Conservation (phyloP, 2,329 filamentous ascomycete genomes). For the Mycosphaerella arachidis region DNA sequence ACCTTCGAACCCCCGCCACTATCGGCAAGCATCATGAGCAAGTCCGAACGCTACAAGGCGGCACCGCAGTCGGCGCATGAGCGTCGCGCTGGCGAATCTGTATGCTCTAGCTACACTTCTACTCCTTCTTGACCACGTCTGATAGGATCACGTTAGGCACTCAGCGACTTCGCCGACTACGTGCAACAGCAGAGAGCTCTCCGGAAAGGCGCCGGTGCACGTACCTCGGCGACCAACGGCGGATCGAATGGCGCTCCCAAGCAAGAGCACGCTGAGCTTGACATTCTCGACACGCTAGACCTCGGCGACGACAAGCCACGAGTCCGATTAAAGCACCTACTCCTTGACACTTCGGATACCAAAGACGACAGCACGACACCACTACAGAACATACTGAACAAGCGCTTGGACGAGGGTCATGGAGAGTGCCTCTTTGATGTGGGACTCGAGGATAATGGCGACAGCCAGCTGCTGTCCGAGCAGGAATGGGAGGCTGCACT, state of each 20-base stretch:
- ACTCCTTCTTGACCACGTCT: neutral
- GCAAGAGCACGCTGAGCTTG: slow-evolving; percentile 76
- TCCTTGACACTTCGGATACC: slow-evolving; percentile 54
- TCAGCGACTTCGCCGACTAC: slow-evolving; percentile 96
- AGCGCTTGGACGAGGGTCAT: slow-evolving; percentile 73
- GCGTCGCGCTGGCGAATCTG: slow-evolving; percentile 79
- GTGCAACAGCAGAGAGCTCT: slow-evolving; percentile 87
- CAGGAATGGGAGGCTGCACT: slow-evolving; percentile 73
- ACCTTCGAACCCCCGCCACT: slow-evolving; percentile 1
- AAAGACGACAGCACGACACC: slow-evolving; percentile 56
- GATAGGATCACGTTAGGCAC: slow-evolving; percentile 50
- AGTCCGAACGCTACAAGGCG: slow-evolving; percentile 34
- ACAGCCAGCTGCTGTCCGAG: slow-evolving; percentile 71
- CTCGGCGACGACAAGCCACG: slow-evolving; percentile 65
- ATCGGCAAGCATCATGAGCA: slow-evolving; percentile 28
- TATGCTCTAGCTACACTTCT: slow-evolving; percentile 41
- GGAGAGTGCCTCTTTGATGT: slow-evolving; percentile 90
- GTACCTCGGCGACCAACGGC: slow-evolving; percentile 26
- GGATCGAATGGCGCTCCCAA: slow-evolving; percentile 47
- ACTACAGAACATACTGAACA: slow-evolving; percentile 61
- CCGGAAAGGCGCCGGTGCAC: slow-evolving; percentile 44
- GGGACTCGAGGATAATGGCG: slow-evolving; percentile 83
- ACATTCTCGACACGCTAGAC: slow-evolving; percentile 76
- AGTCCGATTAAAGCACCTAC: slow-evolving; percentile 68
- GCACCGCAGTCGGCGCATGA: slow-evolving; percentile 62